Evolutionary conservation across 257 asterid genomes (phyloP), one percentile per base, ranked within the genome.

Genomic region (Nicotiana tabacum): DNA sequence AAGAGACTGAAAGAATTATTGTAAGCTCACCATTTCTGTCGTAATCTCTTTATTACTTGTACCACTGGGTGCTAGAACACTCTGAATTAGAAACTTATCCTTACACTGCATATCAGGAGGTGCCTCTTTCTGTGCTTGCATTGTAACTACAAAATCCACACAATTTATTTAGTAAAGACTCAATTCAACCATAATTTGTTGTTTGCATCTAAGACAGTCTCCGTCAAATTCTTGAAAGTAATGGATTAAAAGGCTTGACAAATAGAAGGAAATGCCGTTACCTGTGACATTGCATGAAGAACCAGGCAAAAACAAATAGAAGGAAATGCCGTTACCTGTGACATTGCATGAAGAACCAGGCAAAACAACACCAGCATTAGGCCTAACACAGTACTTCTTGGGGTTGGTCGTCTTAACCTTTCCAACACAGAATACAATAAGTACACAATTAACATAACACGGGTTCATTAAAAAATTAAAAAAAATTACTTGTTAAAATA

Each of bases 381-480:
- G 98, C 39, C 98, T 93, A 82, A 95, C 98, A 43, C 91, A 90
- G 62, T 95, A 93, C 89, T 90, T 91, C 77, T 89, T 92, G 0
- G 98, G 98, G 84, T 91, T 93, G 70, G 98, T 93, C n/a, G 98
- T 93, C 91, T 93, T 93, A 77, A 95, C 96, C 98, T 95, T 77
- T 48, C 53, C 15, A 81, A 83, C 68, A 27, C 55, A 66, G 48
- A 39, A 56, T 15, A 80, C 6, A 32, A 21, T 43, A 66, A 67
- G 39, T 77, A 48, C 10, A 80, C 61, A 80, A 48, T 33, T 11
- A 83, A 60, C 61, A 79, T 16, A 80, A 85, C 35, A 66, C 4
- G 9, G 15, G 16, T 27, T 48, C 2, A 51, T 51, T 4, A 76
- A 48, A 0, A 53, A 53, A 76, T 51, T 51, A 76, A 29, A 27